Evolutionary conservation across 2,329 filamentous ascomycete species (phyloP).

Genomic region (Lomentospora prolificans): DNA sequence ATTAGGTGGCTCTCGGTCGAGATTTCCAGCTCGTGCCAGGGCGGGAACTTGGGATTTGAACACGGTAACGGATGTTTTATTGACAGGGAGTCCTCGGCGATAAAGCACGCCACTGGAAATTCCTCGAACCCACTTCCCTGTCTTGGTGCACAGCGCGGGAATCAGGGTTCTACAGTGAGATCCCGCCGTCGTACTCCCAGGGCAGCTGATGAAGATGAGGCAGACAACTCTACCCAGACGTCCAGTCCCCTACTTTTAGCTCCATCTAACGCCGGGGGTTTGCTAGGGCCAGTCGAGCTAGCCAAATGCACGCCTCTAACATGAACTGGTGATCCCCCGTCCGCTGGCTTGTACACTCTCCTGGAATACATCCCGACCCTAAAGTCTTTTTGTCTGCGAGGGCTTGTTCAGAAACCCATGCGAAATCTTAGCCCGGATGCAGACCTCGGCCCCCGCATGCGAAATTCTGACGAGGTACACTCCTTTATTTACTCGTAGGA

Average conservation of each 20-base stretch:
- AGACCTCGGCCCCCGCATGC: background rate
- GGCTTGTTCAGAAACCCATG: no score
- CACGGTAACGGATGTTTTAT: no score
- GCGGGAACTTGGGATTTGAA: background rate
- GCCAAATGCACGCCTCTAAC: no score
- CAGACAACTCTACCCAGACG: no score
- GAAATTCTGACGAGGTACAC: background rate
- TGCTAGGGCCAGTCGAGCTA: no score
- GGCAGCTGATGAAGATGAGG: background rate
- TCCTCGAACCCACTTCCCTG: background rate
- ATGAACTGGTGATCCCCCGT: no score
- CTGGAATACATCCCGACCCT: no score
- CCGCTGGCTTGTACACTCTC: no score
- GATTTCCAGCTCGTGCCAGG: no score
- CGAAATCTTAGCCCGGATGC: background rate
- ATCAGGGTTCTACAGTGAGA: background rate
- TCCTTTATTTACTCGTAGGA: background rate
- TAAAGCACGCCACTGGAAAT: slow-evolving; percentile 1
- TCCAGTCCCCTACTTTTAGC: no score
- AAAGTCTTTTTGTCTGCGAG: background rate
- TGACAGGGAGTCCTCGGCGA: slow-evolving; percentile 1
- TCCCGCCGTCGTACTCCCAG: background rate
- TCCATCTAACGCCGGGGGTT: background rate
- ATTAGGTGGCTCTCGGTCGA: no score
- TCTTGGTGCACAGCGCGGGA: background rate